Conservation (phyloP, 805 yeast genomes). For the Wickerhamiella bombiphila region DNA sequence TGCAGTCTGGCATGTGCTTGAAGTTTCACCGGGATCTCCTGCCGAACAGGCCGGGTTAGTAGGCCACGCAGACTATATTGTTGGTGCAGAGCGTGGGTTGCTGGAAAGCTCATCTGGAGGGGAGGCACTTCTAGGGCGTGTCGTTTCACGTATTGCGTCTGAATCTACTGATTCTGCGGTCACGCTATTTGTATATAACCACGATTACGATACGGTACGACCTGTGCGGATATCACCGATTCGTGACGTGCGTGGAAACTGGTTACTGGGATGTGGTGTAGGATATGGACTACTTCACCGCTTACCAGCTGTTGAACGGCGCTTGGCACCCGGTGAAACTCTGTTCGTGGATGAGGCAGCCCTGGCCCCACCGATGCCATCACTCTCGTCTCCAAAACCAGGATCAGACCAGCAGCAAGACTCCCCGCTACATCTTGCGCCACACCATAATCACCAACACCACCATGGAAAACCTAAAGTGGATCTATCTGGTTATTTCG, state of each 20-base stretch:
- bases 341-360: constrained; percentile 13
- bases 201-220: constrained; percentile 69
- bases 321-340: constrained; percentile 14
- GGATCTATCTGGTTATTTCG: constrained; percentile 15
- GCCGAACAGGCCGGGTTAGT: constrained; percentile 71
- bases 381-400: constrained; percentile 1
- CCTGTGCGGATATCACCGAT: constrained; percentile 69
- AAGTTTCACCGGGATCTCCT: constrained; percentile 60
- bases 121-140: constrained; percentile 58
- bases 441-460: constrained; percentile 1
- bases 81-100: constrained; percentile 78
- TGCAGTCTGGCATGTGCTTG: constrained; percentile 74
- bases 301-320: constrained; percentile 46
- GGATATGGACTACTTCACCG: constrained; percentile 86
- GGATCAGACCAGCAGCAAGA: background rate
- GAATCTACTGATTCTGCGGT: constrained; percentile 27
- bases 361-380: background rate
- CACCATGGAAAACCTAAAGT: background rate
- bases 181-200: constrained; percentile 63
- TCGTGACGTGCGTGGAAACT: constrained; percentile 70
- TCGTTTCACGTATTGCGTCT: constrained; percentile 33
- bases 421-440: background rate
- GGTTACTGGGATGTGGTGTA: constrained; percentile 83
- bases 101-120: constrained; percentile 59
- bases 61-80: constrained; percentile 75